Conservation (phyloP, 345 rosid species). For the Syzygium aqueum region DNA sequence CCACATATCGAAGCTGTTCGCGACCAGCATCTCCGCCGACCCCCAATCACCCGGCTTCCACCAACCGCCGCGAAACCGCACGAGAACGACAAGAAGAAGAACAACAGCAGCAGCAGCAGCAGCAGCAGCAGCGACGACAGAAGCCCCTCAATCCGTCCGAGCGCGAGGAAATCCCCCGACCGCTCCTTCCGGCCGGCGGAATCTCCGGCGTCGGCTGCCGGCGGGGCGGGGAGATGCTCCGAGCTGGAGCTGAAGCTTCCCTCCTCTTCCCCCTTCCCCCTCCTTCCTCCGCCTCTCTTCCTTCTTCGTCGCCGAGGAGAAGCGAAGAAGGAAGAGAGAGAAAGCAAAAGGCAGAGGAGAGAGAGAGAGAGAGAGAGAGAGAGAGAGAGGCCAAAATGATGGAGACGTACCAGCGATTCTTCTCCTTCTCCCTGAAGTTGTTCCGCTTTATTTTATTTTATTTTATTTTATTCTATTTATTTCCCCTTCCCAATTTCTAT, state of each 20-base stretch:
- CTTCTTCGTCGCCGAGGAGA: conserved; percentile 10
- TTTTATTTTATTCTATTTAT: neutral
- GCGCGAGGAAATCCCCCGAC: neutral
- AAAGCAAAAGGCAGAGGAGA: conserved; percentile 11
- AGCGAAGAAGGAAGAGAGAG: conserved; percentile 31
- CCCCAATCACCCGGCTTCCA: conserved; percentile 6
- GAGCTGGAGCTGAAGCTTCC: neutral
- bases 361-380: conserved; percentile 21
- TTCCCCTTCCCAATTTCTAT: neutral
- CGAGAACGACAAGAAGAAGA: neutral
- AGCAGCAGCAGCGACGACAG: neutral
- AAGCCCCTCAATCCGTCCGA: neutral
- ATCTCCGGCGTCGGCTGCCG: neutral
- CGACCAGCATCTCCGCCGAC: conserved; percentile 63
- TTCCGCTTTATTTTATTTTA: neutral
- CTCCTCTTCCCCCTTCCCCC: neutral
- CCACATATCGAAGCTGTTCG: conserved; percentile 78
- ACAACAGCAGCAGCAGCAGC: neutral
- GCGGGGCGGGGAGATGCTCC: neutral
- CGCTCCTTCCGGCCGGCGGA: neutral
- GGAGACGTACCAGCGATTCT: conserved; percentile 8
- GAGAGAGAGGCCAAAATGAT: neutral
- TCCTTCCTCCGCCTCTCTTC: conserved; percentile 1
- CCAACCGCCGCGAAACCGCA: neutral
- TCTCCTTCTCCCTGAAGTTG: neutral